Conservation (phyloP, 2,329 filamentous ascomycete species). For the Ceratocystis ficicola region DNA sequence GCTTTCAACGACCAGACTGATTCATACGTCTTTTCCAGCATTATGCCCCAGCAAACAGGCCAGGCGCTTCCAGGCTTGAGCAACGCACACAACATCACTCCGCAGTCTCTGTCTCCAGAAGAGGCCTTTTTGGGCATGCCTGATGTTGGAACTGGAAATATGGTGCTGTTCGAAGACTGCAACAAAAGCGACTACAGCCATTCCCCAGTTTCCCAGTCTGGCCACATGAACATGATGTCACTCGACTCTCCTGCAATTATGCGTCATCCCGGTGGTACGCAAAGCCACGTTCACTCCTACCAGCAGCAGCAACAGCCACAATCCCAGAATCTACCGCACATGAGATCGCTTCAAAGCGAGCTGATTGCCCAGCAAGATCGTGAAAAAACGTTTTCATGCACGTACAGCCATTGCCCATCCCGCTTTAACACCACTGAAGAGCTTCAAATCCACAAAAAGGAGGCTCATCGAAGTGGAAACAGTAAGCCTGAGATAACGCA, state of each 20-base stretch:
- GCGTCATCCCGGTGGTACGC: not conserved
- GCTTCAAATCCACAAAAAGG: conserved; percentile 90
- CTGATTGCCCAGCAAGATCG: not conserved
- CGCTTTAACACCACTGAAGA: conserved; percentile 80
- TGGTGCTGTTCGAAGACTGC: conserved; percentile 2
- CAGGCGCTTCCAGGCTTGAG: not conserved
- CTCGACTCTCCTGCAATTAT: conserved; percentile 14
- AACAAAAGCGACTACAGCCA: conserved; percentile 8
- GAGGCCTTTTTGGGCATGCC: not conserved
- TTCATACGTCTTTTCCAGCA: not conserved
- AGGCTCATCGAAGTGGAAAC: conserved; percentile 71
- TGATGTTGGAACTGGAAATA: not conserved
- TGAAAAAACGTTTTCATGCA: conserved; percentile 74
- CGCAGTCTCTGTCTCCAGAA: conserved; percentile 3
- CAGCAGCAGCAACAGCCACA: not conserved
- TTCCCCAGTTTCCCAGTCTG: conserved; percentile 10
- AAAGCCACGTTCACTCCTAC: not conserved
- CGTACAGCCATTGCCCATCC: conserved; percentile 77
- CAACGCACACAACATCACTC: conserved; percentile 8
- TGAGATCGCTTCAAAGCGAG: not conserved
- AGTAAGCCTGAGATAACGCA: conserved; percentile 45
- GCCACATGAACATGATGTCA: not conserved
- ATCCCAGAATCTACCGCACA: not conserved
- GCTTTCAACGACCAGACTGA: not conserved
- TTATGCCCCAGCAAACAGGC: not conserved